phyloP scores from a whole-genome alignment of 169 alveolate genomes.

The Eimeria sp. region DNA sequence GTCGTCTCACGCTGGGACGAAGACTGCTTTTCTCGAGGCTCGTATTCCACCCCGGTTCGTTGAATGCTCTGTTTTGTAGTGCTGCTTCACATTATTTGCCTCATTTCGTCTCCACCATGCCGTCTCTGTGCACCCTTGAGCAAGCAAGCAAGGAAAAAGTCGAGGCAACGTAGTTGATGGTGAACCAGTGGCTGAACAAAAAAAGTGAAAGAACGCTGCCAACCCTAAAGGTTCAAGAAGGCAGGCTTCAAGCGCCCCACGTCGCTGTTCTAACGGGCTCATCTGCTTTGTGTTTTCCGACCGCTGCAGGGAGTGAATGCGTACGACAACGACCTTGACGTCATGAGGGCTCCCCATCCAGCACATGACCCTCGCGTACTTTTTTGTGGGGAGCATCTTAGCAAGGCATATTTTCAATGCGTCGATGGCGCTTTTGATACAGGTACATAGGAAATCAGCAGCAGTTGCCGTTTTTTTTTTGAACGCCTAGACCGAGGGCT shows the following conservation, averaged over 20 bases:
- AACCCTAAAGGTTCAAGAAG: background rate
- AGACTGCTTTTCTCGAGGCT: slow-evolving; percentile 76
- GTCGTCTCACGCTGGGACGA: slow-evolving; percentile 83
- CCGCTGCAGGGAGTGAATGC: slow-evolving; percentile 77
- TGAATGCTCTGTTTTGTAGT: background rate
- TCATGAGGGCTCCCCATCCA: slow-evolving; percentile 82
- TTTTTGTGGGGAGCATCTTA: slow-evolving; percentile 82
- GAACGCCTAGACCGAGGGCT: background rate
- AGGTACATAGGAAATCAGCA: slow-evolving; percentile 26
- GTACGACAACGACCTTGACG: slow-evolving; percentile 81
- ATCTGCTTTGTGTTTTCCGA: background rate
- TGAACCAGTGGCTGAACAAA: too few relatives aligned
- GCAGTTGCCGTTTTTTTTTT: background rate
- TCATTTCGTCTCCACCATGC: background rate
- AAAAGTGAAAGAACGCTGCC: background rate
- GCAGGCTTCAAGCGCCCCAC: background rate
- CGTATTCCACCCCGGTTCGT: slow-evolving; percentile 80
- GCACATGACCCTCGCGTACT: slow-evolving; percentile 79
- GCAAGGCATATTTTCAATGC: slow-evolving; percentile 84
- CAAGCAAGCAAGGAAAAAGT: too few relatives aligned
- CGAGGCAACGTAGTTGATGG: too few relatives aligned
- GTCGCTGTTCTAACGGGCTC: background rate
- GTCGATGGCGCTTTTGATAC: slow-evolving; percentile 83
- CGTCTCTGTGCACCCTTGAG: background rate
- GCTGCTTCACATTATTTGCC: background rate